These are phyloP conservation scores for Leccinum arenicola DNA, from an alignment of 768 basidiomycete species.

Conservation along the genomic window DNA sequence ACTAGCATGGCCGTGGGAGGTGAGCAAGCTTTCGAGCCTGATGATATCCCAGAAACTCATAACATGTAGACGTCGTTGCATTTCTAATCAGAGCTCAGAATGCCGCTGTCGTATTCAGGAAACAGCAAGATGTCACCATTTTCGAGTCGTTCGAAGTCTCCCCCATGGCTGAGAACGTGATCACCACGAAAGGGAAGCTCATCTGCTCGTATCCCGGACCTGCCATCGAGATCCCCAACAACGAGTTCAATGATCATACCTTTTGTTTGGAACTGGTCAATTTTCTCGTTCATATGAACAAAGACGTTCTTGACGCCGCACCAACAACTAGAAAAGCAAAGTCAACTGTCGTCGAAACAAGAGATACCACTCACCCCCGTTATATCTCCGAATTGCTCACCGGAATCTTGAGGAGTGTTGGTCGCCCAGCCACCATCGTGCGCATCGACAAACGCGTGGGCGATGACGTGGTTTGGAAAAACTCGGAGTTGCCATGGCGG, in stretches of 20 bases:
- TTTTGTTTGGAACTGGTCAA: too few relatives aligned
- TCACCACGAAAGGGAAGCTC: too few relatives aligned
- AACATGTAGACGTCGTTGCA: constrained; percentile 16
- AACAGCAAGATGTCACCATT: too few relatives aligned
- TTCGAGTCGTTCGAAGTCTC: too few relatives aligned
- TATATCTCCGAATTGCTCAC: constrained; percentile 34
- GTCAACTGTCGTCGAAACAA: not conserved
- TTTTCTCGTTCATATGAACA: constrained; percentile 18
- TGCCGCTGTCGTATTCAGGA: not conserved
- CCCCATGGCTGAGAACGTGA: too few relatives aligned
- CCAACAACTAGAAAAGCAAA: not conserved
- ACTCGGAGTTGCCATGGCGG: constrained; percentile 41
- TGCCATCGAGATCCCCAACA: too few relatives aligned
- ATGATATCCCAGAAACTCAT: too few relatives aligned
- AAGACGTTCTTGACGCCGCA: constrained; percentile 35
- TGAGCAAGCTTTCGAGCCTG: too few relatives aligned
- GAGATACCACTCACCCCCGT: not conserved
- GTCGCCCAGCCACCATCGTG: constrained; percentile 10
- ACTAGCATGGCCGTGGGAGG: not conserved
- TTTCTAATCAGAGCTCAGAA: not conserved
- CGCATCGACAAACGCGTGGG: constrained; percentile 41
- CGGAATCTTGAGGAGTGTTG: constrained; percentile 40
- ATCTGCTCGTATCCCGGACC: too few relatives aligned
- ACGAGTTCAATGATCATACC: too few relatives aligned
- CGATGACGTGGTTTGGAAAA: constrained; percentile 23